Evolutionary conservation across 148 eudicot genomes (phyloP), one percentile per base, ranked within the genome.

Genomic region (Camellia granthamiana): DNA sequence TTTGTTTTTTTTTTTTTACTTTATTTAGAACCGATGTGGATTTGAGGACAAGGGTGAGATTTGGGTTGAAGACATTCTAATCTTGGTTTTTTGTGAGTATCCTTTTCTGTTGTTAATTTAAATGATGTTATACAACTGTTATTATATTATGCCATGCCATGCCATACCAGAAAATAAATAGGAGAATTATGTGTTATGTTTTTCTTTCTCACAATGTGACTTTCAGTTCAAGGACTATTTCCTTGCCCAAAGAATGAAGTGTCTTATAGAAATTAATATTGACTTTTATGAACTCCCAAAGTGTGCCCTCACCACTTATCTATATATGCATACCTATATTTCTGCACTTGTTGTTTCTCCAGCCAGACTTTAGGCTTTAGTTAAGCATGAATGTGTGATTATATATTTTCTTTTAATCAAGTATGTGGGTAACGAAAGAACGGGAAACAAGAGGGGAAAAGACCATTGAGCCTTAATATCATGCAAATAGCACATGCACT

Each of bases 41-140:
- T 96, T 96, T 84, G 97, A 93, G 86, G 95, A 89, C 70, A 96
- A 86, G 88, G 98, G 98, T 60, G 99, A 92, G 79, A 92, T 96
- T 81, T 96, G 99, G 99, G 98, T 92, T 64, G 86, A 91, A 78
- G 90, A 89, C 86, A 91, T 94, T 84, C 94, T 61, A 96, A 96
- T 83, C 95, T 94, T 85, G 99, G 99, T 71, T 83, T 96, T 78
- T 96, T 93, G 98, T 96, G 90, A 93, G 99, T 87, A 75, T 42
- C 16, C 23, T 73, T 63, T 78, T 64, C 30, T 72, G 18, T 52
- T 74, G 42, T 61, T 16, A 23, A 23, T 23, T 23, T 23, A 56
- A 1, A 55, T 10, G 19, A 44, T 68, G 73, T 8, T 15, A 47
- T 52, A 30, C 6, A 68, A 77, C 62, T 81, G 46, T 49, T 59